Conservation (phyloP, 345 rosid genomes). For the Mangifera indica region DNA sequence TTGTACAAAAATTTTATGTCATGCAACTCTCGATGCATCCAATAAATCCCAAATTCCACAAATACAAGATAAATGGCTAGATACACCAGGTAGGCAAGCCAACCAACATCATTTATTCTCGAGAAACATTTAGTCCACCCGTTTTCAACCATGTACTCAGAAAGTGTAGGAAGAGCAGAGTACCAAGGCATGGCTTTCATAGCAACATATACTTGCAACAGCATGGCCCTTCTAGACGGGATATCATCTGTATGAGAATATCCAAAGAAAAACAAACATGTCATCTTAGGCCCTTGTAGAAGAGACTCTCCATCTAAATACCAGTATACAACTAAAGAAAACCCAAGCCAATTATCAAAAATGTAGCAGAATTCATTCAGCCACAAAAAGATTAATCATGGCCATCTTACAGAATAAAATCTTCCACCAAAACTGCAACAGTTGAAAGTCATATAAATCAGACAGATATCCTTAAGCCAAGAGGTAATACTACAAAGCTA, state of each 20-base stretch:
- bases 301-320: neutral
- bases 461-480: neutral
- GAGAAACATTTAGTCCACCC: conserved; percentile 87
- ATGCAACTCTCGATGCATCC: conserved; percentile 95
- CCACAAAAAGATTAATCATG: neutral
- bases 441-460: neutral
- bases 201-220: conserved; percentile 80
- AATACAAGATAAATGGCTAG: conserved; percentile 53
- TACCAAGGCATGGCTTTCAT: conserved; percentile 98
- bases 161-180: conserved; percentile 73
- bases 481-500: neutral
- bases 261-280: conserved; percentile 16
- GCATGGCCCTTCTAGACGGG: conserved; percentile 82
- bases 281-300: neutral
- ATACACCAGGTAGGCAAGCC: conserved; percentile 48
- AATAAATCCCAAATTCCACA: conserved; percentile 91
- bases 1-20: conserved; percentile 93
- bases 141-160: conserved; percentile 78
- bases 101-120: conserved; percentile 62
- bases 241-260: conserved; percentile 61
- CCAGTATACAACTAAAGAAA: neutral
- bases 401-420: neutral
- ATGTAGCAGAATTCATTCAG: neutral
- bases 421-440: neutral
- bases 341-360: neutral